These are phyloP conservation scores for Saccharomycopsis hybrid DNA, from an alignment of 1,139 yeast species.

Conservation along the genomic window DNA sequence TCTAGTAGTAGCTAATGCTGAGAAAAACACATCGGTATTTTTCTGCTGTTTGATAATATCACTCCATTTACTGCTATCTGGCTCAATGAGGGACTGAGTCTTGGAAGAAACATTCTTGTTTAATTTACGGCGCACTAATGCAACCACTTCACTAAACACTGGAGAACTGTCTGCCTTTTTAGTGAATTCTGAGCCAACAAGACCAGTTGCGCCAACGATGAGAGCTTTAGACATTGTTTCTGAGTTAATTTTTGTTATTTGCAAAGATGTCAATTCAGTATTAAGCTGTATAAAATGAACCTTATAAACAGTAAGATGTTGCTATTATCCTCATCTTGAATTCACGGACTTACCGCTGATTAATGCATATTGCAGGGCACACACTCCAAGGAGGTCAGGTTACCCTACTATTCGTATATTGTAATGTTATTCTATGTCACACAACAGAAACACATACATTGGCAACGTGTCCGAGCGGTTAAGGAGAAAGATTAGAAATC, in stretches of 20 bases:
- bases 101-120: constrained; percentile 15
- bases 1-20: constrained; percentile 72
- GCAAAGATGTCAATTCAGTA: too few relatives aligned
- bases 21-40: constrained; percentile 36
- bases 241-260: too few relatives aligned
- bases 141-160: constrained; percentile 32
- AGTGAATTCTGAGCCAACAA: constrained; percentile 47
- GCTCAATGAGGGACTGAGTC: constrained; percentile 31
- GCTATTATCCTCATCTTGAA: too few relatives aligned
- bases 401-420: too few relatives aligned
- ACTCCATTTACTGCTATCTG: constrained; percentile 40
- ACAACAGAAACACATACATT: neutral
- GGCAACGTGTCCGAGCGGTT: constrained; percentile 77
- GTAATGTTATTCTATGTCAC: too few relatives aligned
- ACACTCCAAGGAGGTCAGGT: too few relatives aligned
- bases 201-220: constrained; percentile 55
- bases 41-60: constrained; percentile 20
- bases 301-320: too few relatives aligned
- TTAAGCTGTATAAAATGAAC: too few relatives aligned
- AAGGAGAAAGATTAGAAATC: constrained; percentile 79
- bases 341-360: too few relatives aligned
- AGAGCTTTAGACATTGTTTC: constrained; percentile 24
- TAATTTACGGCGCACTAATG: constrained; percentile 40
- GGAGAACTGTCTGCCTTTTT: constrained; percentile 33
- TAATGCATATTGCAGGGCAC: too few relatives aligned